Evolutionary conservation across 495 filamentous ascomycete species (phyloP).

Genomic region (Penicillium waksmanii): DNA sequence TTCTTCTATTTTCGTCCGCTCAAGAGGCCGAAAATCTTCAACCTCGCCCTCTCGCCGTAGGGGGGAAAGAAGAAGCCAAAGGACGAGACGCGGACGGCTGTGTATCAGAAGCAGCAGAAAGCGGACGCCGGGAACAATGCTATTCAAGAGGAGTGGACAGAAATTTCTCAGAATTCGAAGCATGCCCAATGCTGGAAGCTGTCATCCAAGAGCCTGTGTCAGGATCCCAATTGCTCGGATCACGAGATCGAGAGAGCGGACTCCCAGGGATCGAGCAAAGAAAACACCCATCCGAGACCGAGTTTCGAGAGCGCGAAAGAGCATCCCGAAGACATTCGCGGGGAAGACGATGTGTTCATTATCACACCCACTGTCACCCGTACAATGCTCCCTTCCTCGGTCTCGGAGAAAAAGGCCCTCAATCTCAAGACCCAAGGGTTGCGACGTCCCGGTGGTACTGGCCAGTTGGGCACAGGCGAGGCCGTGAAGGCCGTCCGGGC

Average conservation of each 20-base stretch:
- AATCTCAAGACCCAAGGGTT: conserved; percentile 26
- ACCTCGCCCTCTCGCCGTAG: conserved; percentile 27
- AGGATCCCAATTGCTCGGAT: conserved; percentile 30
- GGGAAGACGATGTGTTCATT: conserved; percentile 51
- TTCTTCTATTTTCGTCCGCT: conserved; percentile 40
- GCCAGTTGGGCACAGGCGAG: conserved; percentile 30
- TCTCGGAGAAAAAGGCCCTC: conserved; percentile 19
- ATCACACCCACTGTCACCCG: conserved; percentile 54
- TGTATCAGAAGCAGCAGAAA: conserved; percentile 14
- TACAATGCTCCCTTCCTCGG: conserved; percentile 35
- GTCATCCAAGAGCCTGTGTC: conserved; percentile 36
- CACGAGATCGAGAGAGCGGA: conserved; percentile 24
- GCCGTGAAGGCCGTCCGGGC: conserved; percentile 37
- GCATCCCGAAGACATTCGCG: conserved; percentile 21
- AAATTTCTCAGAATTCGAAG: conserved; percentile 48
- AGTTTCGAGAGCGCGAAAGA: conserved; percentile 19
- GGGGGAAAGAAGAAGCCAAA: conserved; percentile 31
- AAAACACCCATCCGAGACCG: conserved; percentile 26
- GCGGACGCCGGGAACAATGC: conserved; percentile 24
- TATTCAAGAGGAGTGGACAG: conserved; percentile 37
- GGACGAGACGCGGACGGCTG: conserved; percentile 23
- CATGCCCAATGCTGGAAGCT: conserved; percentile 47
- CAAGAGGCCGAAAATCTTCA: conserved; percentile 33
- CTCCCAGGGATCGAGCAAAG: conserved; percentile 31
- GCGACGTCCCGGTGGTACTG: conserved; percentile 31